A percentile compares a stretch with the other conserved stretches of the same genome.
Conservation (phyloP, 2,329 filamentous ascomycete species). For the Xylaria sp. region DNA sequence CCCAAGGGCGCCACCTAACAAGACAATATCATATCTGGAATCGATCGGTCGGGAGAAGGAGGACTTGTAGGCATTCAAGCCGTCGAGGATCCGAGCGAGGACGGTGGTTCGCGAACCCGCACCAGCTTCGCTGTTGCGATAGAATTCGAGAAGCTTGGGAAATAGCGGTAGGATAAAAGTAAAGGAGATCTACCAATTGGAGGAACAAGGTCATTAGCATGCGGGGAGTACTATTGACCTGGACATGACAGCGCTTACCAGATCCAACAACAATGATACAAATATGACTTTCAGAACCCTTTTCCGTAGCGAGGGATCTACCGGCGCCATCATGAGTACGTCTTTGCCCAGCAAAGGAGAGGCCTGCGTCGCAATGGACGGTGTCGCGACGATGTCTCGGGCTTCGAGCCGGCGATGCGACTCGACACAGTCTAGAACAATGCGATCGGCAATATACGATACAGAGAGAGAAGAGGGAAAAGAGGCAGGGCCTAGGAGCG, state of each 20-base stretch:
- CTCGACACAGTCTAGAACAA: conserved; percentile 3
- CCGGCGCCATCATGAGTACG: conserved; percentile 40
- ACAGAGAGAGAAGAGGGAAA: background rate
- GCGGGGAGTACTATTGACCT: background rate
- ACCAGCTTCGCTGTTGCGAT: conserved; percentile 78
- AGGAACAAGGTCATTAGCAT: conserved; percentile 18
- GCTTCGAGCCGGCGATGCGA: conserved; percentile 4
- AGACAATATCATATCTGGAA: conserved; percentile 93
- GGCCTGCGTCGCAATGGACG: no score
- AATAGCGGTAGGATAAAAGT: conserved; percentile 98
- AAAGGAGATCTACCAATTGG: conserved; percentile 78
- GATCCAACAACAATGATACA: conserved; percentile 83
- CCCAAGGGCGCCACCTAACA: conserved; percentile 90
- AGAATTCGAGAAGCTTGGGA: conserved; percentile 93
- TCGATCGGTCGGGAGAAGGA: conserved; percentile 92
- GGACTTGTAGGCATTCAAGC: conserved; percentile 93
- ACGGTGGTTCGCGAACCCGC: conserved; percentile 55
- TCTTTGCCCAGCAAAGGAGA: background rate
- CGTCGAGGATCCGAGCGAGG: conserved; percentile 78
- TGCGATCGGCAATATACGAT: background rate
- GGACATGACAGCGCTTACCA: conserved; percentile 63
- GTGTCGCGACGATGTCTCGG: background rate
- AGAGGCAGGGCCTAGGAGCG: background rate
- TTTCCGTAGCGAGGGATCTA: conserved; percentile 62
- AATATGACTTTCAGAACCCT: conserved; percentile 87